A percentile compares a stretch with the other conserved stretches of the same genome.
Evolutionary conservation across 208 protist genomes (phyloP).

Genomic region (Sergeia podlipaevii): DNA sequence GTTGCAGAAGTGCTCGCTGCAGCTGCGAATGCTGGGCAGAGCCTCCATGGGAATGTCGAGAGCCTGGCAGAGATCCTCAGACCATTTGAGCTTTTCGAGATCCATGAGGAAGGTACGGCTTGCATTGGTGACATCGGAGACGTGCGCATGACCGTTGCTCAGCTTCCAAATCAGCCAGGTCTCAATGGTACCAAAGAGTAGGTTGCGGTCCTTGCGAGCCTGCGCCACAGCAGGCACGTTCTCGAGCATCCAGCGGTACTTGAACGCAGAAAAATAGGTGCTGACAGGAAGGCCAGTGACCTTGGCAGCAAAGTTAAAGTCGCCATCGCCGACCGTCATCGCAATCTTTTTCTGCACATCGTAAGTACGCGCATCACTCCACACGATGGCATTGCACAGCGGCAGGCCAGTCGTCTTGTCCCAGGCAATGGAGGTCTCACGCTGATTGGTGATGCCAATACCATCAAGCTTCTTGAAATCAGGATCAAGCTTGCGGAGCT

Average conservation of each 20-base stretch:
- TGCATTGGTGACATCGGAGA: slow-evolving; percentile 98
- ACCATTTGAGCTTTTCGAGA: slow-evolving; percentile 93
- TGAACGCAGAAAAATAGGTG: slow-evolving; percentile 97
- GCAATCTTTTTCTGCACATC: slow-evolving; percentile 40
- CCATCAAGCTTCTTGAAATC: slow-evolving; percentile 47
- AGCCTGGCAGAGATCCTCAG: slow-evolving; percentile 69
- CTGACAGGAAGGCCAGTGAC: slow-evolving; percentile 92
- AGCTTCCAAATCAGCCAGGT: slow-evolving; percentile 97
- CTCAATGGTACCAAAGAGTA: slow-evolving; percentile 97
- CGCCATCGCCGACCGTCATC: slow-evolving; percentile 29
- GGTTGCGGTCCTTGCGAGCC: slow-evolving; percentile 56
- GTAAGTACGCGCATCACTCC: slow-evolving; percentile 83
- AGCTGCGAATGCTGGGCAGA: slow-evolving; percentile 93
- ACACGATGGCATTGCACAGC: slow-evolving; percentile 95
- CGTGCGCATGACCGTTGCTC: slow-evolving; percentile 82
- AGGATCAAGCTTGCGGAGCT: slow-evolving; percentile 32
- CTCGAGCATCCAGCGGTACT: slow-evolving; percentile 96
- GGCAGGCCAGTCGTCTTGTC: slow-evolving; percentile 93
- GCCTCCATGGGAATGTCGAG: slow-evolving; percentile 77
- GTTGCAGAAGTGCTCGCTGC: slow-evolving; percentile 62
- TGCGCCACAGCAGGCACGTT: slow-evolving; percentile 87
- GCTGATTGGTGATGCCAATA: slow-evolving; percentile 98
- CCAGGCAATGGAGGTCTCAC: slow-evolving; percentile 98
- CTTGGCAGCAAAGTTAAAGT: slow-evolving; percentile 39
- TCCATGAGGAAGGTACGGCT: slow-evolving; percentile 98